Base-by-base conservation (phyloP, 768 basidiomycete species). In the Candolleomyces aberdarensis region DNA sequence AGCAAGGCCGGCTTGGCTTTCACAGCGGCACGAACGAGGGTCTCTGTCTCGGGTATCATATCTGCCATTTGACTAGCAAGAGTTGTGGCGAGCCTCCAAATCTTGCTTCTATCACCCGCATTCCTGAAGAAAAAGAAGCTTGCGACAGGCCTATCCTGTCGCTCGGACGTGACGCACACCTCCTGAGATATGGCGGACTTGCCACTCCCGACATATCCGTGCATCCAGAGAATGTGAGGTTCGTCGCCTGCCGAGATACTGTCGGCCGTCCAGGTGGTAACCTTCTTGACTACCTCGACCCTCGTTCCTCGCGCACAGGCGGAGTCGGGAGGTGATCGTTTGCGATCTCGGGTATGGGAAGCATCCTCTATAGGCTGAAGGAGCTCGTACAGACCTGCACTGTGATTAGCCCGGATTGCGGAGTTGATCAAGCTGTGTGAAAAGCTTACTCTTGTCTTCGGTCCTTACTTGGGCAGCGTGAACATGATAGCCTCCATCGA, bases 151-250 rank as follows among this genome's bases (percentile, higher is more conserved):
- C n/a, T 17, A 6, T 46, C 52, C 6, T 5, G 15, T 14, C 56
- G 41, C 1, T 46, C 6, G 20, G 49, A 63, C 13, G 40, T 17
- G 9, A 63, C 63, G 11, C 63, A 63, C 8, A 68, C 57, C 6
- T 56, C 57, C 41, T 65, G 64, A 7, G 62, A 58, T 13, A 67
- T 62, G 9, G 64, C 64, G 3, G 65, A 65, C 56, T 68, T 68
- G 5, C 67, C 67, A n/a, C 60, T 59, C n/a, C 67, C 67, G 14
- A 61, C 67, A 3, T 65, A 60, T 5, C 67, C 67, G 32, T 62
- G 40, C 1, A 68, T 19, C 65, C 67, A 68, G 14, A 68, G 20
- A 29, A 68, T 46, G n/a, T 56, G 49, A 26, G 49, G 49, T 14
- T 22, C 20, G 20, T 14, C 49, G 14, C 3, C 4, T 5, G 29